These are phyloP conservation scores for Acrocalymma vagum DNA, from an alignment of 2,329 filamentous ascomycete genomes.

Conservation along the genomic window DNA sequence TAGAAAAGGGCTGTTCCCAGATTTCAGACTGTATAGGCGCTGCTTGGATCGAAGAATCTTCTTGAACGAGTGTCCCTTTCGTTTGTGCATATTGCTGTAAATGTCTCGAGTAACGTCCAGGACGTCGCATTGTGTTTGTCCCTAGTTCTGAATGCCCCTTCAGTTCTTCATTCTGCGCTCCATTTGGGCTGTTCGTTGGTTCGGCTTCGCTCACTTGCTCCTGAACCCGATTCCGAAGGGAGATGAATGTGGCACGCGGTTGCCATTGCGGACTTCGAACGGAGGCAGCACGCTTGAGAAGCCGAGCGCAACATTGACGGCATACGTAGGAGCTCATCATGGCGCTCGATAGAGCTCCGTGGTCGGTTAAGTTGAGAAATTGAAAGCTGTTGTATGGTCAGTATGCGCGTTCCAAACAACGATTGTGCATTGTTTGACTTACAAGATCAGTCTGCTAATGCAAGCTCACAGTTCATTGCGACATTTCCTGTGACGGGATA, in stretches of 20 bases:
- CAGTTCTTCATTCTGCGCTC: constrained; percentile 3
- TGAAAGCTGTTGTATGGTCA: no score
- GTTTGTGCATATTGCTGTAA: constrained; percentile 1
- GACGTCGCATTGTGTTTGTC: not conserved
- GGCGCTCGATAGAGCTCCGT: constrained; percentile 8
- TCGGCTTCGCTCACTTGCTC: constrained; percentile 11
- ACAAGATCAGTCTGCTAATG: no score
- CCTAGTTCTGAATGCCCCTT: constrained; percentile 1
- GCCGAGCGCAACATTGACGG: constrained; percentile 38
- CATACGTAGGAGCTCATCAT: constrained; percentile 47
- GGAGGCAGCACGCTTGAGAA: constrained; percentile 20
- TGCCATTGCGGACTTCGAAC: constrained; percentile 36
- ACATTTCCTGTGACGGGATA: no score
- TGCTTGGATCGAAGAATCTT: no score
- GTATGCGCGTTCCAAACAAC: no score
- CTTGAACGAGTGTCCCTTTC: not conserved
- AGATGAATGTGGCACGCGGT: constrained; percentile 40
- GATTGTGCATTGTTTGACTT: no score
- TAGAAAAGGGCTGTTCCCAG: no score
- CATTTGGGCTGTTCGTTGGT: constrained; percentile 10
- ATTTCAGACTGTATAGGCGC: no score
- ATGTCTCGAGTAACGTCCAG: constrained; percentile 28
- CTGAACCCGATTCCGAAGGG: constrained; percentile 25
- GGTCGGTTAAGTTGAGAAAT: constrained; percentile 1
- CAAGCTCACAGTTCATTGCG: no score